Evolutionary conservation across 2,329 filamentous ascomycete genomes (phyloP).

Genomic region (Botryotinia narcissicola): DNA sequence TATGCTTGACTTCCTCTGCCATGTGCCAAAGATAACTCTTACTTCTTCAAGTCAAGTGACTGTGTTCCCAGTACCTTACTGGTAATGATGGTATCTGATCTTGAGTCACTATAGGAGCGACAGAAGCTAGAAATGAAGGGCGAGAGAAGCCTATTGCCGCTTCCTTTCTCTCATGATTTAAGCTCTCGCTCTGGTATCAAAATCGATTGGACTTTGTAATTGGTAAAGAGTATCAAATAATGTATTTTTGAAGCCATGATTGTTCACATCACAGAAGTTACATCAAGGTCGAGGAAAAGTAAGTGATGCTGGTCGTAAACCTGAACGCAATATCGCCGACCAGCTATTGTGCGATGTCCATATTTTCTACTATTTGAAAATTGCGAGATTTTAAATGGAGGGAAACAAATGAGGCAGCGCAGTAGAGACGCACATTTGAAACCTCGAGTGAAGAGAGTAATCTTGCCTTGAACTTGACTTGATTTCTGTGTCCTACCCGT

Average conservation of each 20-base stretch:
- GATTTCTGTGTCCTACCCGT: no score
- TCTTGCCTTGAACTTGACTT: background rate
- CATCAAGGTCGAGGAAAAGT: background rate
- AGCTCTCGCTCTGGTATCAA: background rate
- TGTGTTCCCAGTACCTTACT: background rate
- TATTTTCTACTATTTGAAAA: background rate
- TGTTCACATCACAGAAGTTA: background rate
- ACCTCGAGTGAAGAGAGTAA: background rate
- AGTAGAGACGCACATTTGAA: no score
- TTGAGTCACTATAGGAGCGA: background rate
- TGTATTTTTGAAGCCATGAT: background rate
- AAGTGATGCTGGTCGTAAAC: background rate
- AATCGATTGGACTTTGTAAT: no score
- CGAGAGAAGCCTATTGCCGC: background rate
- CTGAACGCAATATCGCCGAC: background rate
- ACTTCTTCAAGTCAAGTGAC: background rate
- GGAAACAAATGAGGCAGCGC: background rate
- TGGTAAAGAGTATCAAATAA: no score
- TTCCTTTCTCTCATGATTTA: background rate
- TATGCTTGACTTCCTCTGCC: background rate
- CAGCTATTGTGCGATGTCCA: background rate
- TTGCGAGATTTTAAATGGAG: background rate
- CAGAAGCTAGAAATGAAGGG: background rate
- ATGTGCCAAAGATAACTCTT: background rate
- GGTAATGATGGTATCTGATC: background rate